Conservation (phyloP, 108 stramenopile genomes). For the Nitzschia putrida region DNA sequence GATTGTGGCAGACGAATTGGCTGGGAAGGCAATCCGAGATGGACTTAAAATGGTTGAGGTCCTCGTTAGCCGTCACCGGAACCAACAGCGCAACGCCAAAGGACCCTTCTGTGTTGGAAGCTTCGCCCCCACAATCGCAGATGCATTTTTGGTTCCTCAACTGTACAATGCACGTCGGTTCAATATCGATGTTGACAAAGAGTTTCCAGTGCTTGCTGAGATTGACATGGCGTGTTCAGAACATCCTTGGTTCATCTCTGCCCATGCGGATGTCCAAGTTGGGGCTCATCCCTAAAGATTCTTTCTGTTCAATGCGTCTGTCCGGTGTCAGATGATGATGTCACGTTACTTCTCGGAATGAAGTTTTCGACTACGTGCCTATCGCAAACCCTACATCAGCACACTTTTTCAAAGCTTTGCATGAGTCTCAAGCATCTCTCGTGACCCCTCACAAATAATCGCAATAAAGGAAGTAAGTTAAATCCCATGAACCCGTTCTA, state of each 20-base stretch:
- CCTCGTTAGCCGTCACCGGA: conserved; percentile 36
- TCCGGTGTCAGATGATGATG: too few relatives aligned
- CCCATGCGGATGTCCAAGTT: conserved; percentile 2
- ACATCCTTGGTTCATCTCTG: conserved; percentile 62
- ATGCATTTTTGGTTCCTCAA: conserved; percentile 70
- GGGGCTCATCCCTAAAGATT: conserved; percentile 8
- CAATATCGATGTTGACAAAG: conserved; percentile 55
- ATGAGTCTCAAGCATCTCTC: too few relatives aligned
- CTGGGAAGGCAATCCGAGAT: conserved; percentile 38
- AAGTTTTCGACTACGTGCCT: too few relatives aligned
- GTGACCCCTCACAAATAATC: too few relatives aligned
- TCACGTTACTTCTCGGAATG: too few relatives aligned
- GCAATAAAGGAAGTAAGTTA: too few relatives aligned
- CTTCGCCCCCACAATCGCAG: conserved; percentile 70
- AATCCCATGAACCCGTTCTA: too few relatives aligned
- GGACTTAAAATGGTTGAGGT: conserved; percentile 59
- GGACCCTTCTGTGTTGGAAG: conserved; percentile 73
- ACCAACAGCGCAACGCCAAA: not conserved
- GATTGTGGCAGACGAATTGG: conserved; percentile 46
- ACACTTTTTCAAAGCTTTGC: too few relatives aligned
- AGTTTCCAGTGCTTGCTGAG: conserved; percentile 51
- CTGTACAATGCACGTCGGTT: conserved; percentile 67
- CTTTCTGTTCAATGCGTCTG: too few relatives aligned
- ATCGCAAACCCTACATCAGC: too few relatives aligned
- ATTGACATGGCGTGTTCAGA: conserved; percentile 53